Conservation (phyloP, 345 rosid species). For the Gossypioides kirkii region DNA sequence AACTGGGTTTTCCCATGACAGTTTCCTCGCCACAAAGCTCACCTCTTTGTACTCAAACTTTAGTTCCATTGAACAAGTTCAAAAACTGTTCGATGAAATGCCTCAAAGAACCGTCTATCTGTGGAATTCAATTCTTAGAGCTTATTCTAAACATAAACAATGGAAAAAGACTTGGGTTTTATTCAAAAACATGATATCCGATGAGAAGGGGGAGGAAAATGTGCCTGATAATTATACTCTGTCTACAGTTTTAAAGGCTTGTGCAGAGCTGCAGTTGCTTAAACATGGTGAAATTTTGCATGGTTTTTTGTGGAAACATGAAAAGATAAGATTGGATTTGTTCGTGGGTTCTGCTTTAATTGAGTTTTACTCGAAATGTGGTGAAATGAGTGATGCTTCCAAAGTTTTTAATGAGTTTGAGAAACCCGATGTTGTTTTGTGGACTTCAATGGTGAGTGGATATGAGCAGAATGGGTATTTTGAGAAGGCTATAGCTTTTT, state of each 20-base stretch:
- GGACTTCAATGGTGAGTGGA: conserved; percentile 62
- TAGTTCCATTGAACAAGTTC: conserved; percentile 27
- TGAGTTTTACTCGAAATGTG: conserved; percentile 44
- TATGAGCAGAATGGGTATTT: conserved; percentile 42
- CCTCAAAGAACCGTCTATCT: conserved; percentile 37
- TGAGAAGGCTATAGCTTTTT: conserved; percentile 35
- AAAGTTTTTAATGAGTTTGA: conserved; percentile 40
- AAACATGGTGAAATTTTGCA: conserved; percentile 40
- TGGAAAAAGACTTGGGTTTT: conserved; percentile 30
- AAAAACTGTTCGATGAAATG: conserved; percentile 48
- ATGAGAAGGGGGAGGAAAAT: neutral
- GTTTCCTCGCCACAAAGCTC: conserved; percentile 26
- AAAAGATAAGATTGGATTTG: conserved; percentile 29
- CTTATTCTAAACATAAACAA: conserved; percentile 29
- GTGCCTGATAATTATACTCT: conserved; percentile 44
- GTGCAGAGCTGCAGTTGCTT: conserved; percentile 33
- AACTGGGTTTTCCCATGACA: conserved; percentile 21
- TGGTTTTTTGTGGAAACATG: conserved; percentile 34
- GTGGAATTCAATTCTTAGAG: conserved; percentile 45
- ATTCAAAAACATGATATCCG: conserved; percentile 27
- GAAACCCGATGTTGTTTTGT: conserved; percentile 42
- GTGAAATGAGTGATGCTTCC: conserved; percentile 35
- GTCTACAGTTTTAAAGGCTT: conserved; percentile 44
- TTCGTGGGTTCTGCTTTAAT: conserved; percentile 47
- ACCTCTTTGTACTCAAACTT: neutral